Percentiles rank a stretch among this genome's conserved stretches.
Evolutionary conservation across 805 yeast genomes (phyloP).

Genomic region (Barnettozyma californica): DNA sequence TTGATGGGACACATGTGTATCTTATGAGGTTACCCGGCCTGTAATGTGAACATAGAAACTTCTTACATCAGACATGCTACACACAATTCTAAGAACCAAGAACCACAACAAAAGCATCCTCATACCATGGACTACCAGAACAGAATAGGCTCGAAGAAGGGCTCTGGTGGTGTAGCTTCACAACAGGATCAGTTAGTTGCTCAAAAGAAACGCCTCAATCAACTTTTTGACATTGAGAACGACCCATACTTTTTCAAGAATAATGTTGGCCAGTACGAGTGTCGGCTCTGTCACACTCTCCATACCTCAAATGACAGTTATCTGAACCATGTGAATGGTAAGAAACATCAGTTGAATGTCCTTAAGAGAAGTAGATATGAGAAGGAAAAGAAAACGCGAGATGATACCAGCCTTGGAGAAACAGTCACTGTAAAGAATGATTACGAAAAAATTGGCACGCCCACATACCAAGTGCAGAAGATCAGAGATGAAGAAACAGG

Average conservation of each 20-base stretch:
- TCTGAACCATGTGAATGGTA: slow-evolving; percentile 78
- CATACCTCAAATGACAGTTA: slow-evolving; percentile 80
- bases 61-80: background rate
- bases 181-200: slow-evolving; percentile 60
- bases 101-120: background rate
- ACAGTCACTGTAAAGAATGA: slow-evolving; percentile 11
- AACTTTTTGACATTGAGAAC: slow-evolving; percentile 48
- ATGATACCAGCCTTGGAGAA: too few species aligned
- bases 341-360: slow-evolving; percentile 71
- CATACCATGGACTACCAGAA: slow-evolving; percentile 77
- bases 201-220: slow-evolving; percentile 49
- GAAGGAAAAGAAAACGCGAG: slow-evolving; percentile 2
- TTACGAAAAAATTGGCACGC: slow-evolving; percentile 53
- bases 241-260: slow-evolving; percentile 86
- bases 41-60: background rate
- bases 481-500: slow-evolving; percentile 56
- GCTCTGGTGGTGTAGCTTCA: slow-evolving; percentile 84
- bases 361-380: slow-evolving; percentile 50
- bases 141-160: slow-evolving; percentile 85
- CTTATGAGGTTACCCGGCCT: background rate
- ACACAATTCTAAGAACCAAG: background rate
- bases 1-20: too few species aligned
- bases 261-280: slow-evolving; percentile 80
- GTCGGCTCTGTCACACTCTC: slow-evolving; percentile 76
- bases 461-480: slow-evolving; percentile 63